Evolutionary conservation across 805 yeast species (phyloP).

Genomic region (Starmerella vaccinii): DNA sequence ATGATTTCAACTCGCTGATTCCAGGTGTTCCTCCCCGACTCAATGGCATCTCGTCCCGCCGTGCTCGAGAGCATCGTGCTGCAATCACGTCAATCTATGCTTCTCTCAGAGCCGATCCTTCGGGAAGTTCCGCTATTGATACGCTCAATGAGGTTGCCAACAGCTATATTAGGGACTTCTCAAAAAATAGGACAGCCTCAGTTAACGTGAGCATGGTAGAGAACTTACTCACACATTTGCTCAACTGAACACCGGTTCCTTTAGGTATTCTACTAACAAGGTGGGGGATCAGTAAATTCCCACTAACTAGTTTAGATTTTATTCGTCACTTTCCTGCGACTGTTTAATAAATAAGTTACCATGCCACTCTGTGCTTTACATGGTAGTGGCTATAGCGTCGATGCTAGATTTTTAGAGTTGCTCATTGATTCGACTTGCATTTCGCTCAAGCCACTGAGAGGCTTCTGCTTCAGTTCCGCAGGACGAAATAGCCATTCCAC

Average conservation of each 20-base stretch:
- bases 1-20: conserved; percentile 2
- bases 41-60: neutral
- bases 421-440: conserved; percentile 27
- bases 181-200: neutral
- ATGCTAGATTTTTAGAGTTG: too few relatives aligned
- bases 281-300: too few relatives aligned
- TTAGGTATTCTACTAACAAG: too few relatives aligned
- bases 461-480: conserved; percentile 31
- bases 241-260: neutral
- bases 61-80: neutral
- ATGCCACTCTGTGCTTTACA: too few relatives aligned
- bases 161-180: conserved; percentile 11
- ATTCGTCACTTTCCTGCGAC: too few relatives aligned
- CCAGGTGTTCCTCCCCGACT: neutral
- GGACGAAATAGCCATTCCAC: conserved; percentile 30
- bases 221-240: conserved; percentile 1
- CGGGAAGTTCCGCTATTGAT: conserved; percentile 11
- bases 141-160: conserved; percentile 4
- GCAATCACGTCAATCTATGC: conserved; percentile 1
- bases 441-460: conserved; percentile 28
- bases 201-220: conserved; percentile 7
- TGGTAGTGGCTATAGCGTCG: too few relatives aligned
- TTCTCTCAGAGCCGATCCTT: conserved; percentile 13
- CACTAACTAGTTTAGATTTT: too few relatives aligned
- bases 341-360: too few relatives aligned